A percentile compares a stretch with the other conserved stretches of the same genome.
Evolutionary conservation across 495 filamentous ascomycete species (phyloP).

Genomic region (Chaetomidium leptoderma): DNA sequence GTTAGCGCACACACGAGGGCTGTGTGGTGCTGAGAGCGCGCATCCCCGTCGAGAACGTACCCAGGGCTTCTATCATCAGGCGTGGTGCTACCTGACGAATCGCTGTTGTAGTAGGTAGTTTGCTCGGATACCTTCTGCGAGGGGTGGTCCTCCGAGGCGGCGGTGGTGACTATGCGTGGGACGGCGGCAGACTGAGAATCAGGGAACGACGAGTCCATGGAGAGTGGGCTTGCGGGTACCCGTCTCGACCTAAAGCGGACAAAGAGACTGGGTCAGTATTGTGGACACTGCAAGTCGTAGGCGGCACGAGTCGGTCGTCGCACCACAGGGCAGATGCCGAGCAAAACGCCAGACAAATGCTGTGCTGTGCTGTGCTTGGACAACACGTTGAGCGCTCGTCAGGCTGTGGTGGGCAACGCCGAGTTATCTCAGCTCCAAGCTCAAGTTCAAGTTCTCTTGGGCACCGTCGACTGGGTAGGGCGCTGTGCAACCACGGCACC

Average conservation of each 20-base stretch:
- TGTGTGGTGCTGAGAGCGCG: background rate
- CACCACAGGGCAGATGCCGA: conserved; percentile 30
- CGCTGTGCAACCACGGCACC: background rate
- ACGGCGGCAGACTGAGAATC: conserved; percentile 34
- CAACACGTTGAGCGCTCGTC: background rate
- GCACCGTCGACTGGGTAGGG: background rate
- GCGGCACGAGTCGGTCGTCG: conserved; percentile 23
- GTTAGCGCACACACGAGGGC: background rate
- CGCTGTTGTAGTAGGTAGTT: conserved; percentile 36
- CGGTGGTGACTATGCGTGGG: conserved; percentile 38
- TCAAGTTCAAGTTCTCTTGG: background rate
- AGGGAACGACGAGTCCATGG: conserved; percentile 37
- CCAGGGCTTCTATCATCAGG: conserved; percentile 32
- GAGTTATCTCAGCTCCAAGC: background rate
- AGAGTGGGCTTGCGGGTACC: conserved; percentile 41
- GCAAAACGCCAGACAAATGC: background rate
- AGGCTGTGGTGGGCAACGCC: background rate
- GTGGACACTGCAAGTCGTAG: conserved; percentile 33
- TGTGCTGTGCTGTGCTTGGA: background rate
- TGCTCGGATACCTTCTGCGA: conserved; percentile 25
- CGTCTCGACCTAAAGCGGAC: conserved; percentile 35
- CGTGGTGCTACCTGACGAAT: conserved; percentile 34
- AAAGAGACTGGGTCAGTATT: conserved; percentile 34
- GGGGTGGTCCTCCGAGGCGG: conserved; percentile 27
- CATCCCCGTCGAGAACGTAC: conserved; percentile 29